A percentile compares a stretch with the other conserved stretches of the same genome.
Evolutionary conservation across 192 early-diverging fungal species (phyloP).

Genomic region (Umbelopsis ramanniana): DNA sequence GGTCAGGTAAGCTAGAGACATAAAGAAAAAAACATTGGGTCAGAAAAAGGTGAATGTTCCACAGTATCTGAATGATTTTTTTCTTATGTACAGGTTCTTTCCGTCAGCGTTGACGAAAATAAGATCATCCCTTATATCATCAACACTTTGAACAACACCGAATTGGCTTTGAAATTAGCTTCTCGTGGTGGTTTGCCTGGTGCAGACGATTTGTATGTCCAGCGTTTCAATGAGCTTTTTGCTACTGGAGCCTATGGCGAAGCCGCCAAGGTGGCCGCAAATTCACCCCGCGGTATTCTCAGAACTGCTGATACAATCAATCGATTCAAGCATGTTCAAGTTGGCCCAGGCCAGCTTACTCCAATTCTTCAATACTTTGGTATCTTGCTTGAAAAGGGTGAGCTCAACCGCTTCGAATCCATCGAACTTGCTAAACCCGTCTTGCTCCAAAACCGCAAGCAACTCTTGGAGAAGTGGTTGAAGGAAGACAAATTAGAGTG

Average conservation of each 20-base stretch:
- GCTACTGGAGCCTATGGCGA: constrained; percentile 76
- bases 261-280: constrained; percentile 95
- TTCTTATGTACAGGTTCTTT: constrained; percentile 73
- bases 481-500: constrained; percentile 99
- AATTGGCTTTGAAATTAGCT: constrained; percentile 90
- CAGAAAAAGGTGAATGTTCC: neutral
- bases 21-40: too few relatives aligned
- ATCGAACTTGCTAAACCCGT: constrained; percentile 93
- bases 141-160: constrained; percentile 78
- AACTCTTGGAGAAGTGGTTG: constrained; percentile 96
- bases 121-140: constrained; percentile 92
- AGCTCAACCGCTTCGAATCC: constrained; percentile 94
- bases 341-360: constrained; percentile 76
- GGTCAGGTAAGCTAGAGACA: constrained; percentile 68
- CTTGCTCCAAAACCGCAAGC: constrained; percentile 86
- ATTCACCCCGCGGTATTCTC: constrained; percentile 89
- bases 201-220: constrained; percentile 88
- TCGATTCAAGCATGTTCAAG: constrained; percentile 85
- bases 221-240: constrained; percentile 91
- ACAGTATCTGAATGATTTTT: neutral
- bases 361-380: constrained; percentile 99
- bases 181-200: constrained; percentile 89
- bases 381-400: constrained; percentile 91
- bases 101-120: constrained; percentile 90
- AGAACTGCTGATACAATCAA: constrained; percentile 95